Percentiles rank a stretch among this genome's conserved stretches.
Evolutionary conservation across 345 rosid species (phyloP).

Genomic region (Pelargonium nanum): DNA sequence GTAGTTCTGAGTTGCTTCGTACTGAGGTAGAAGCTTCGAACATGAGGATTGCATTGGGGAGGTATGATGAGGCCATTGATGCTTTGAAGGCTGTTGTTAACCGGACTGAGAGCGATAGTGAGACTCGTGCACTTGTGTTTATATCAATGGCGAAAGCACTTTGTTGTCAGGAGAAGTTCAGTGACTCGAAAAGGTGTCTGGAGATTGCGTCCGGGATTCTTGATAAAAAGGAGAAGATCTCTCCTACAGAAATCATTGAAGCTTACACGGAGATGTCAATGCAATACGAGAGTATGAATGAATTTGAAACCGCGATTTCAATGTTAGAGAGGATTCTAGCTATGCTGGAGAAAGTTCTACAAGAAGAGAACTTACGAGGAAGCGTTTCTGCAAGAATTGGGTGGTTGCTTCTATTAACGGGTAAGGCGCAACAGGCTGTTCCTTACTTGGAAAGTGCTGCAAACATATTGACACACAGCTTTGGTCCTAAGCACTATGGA

Average conservation of each 20-base stretch:
- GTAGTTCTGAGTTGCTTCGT: conserved; percentile 50
- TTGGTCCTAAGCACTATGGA: conserved; percentile 87
- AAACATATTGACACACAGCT: conserved; percentile 77
- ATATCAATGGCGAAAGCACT: conserved; percentile 83
- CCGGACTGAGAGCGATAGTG: conserved; percentile 66
- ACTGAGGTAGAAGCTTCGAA: conserved; percentile 85
- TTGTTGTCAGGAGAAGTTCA: conserved; percentile 47
- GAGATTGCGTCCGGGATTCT: conserved; percentile 74
- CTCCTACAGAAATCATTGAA: conserved; percentile 75
- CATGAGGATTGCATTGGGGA: conserved; percentile 83
- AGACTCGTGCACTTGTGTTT: conserved; percentile 61
- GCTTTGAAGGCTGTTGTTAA: conserved; percentile 51
- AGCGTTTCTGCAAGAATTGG: conserved; percentile 89
- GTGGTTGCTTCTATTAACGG: conserved; percentile 74
- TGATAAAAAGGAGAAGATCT: conserved; percentile 52
- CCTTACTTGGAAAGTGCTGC: conserved; percentile 84
- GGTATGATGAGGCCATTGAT: conserved; percentile 57
- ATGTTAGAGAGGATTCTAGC: conserved; percentile 60
- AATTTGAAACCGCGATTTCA: conserved; percentile 66
- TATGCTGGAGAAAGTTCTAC: conserved; percentile 75
- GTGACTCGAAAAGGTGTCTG: conserved; percentile 66
- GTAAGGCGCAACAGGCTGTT: conserved; percentile 72
- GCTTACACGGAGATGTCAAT: conserved; percentile 85
- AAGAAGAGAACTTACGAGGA: conserved; percentile 81
- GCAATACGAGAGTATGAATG: conserved; percentile 86